A percentile compares a stretch with the other conserved stretches of the same genome.
These are phyloP conservation scores for Kodamaea kakaduensis DNA, from an alignment of 805 yeast species.

Conservation along the genomic window DNA sequence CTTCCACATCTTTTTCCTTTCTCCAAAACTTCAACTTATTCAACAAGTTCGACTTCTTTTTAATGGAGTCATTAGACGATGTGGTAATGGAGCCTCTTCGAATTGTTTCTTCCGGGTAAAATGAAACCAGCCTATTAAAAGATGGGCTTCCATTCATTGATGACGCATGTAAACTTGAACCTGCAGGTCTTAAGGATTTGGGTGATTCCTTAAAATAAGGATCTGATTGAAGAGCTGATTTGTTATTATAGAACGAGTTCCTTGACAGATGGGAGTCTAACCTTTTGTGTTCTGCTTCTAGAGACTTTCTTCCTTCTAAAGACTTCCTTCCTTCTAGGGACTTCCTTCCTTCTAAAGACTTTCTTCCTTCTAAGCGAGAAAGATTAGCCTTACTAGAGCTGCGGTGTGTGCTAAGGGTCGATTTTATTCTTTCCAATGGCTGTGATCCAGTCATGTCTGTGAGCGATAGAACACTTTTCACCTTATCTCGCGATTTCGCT, in stretches of 20 bases:
- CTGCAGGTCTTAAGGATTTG: conserved; percentile 2
- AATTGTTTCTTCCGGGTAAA: conserved; percentile 18
- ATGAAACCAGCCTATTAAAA: conserved; percentile 20
- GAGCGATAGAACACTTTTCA: conserved; percentile 34
- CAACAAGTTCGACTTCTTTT: conserved; percentile 24
- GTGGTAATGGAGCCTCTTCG: conserved; percentile 2
- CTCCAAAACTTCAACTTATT: conserved; percentile 40
- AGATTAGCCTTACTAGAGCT: conserved; percentile 11
- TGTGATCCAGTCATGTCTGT: conserved; percentile 29
- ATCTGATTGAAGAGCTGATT: conserved; percentile 1
- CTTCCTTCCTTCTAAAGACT: no score
- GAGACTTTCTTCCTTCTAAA: conserved; percentile 8
- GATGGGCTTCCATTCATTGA: conserved; percentile 8
- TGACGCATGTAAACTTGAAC: background rate
- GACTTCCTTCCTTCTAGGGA: no score
- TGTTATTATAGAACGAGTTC: conserved; percentile 9
- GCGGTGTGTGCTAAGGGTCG: conserved; percentile 30
- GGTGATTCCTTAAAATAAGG: conserved; percentile 7
- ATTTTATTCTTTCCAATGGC: conserved; percentile 37
- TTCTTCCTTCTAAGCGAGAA: background rate
- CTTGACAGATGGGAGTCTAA: conserved; percentile 14
- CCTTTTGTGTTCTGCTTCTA: conserved; percentile 7
- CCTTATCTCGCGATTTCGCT: conserved; percentile 33
- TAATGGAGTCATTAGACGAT: conserved; percentile 9
- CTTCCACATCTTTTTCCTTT: conserved; percentile 12